These are phyloP conservation scores for Corymbia calophylla DNA, from an alignment of 441 rosid genomes.

Conservation along the genomic window DNA sequence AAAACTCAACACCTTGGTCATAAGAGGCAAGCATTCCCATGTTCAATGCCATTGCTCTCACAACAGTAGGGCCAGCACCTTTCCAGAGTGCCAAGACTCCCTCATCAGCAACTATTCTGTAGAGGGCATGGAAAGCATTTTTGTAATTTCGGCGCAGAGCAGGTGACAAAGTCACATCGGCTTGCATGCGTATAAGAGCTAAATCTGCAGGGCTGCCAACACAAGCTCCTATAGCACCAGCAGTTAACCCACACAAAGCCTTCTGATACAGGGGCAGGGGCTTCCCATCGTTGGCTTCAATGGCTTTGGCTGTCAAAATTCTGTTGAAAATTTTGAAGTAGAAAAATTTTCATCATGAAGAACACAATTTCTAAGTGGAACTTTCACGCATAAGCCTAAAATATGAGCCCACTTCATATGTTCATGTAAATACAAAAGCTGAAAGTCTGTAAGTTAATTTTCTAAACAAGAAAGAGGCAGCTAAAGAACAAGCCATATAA, in stretches of 20 bases:
- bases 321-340: neutral
- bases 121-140: slow-evolving; percentile 44
- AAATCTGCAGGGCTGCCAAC: slow-evolving; percentile 70
- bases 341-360: neutral
- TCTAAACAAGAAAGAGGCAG: neutral
- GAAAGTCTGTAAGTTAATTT: neutral
- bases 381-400: neutral
- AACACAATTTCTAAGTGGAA: neutral
- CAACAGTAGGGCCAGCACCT: slow-evolving; percentile 53
- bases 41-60: slow-evolving; percentile 64
- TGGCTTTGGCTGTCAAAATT: neutral
- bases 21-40: slow-evolving; percentile 66
- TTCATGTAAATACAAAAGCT: neutral
- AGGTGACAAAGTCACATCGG: slow-evolving; percentile 49
- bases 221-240: slow-evolving; percentile 56
- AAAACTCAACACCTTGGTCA: slow-evolving; percentile 24
- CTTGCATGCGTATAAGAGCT: slow-evolving; percentile 73
- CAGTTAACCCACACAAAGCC: slow-evolving; percentile 50
- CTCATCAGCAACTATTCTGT: slow-evolving; percentile 37
- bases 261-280: slow-evolving; percentile 34
- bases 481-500: neutral
- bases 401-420: neutral
- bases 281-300: neutral
- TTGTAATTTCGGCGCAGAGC: slow-evolving; percentile 47
- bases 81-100: slow-evolving; percentile 55